These are phyloP conservation scores for Pseudoscleropodium purum DNA, from an alignment of 225 moss, liverwort and hornwort genomes.

Conservation along the genomic window DNA sequence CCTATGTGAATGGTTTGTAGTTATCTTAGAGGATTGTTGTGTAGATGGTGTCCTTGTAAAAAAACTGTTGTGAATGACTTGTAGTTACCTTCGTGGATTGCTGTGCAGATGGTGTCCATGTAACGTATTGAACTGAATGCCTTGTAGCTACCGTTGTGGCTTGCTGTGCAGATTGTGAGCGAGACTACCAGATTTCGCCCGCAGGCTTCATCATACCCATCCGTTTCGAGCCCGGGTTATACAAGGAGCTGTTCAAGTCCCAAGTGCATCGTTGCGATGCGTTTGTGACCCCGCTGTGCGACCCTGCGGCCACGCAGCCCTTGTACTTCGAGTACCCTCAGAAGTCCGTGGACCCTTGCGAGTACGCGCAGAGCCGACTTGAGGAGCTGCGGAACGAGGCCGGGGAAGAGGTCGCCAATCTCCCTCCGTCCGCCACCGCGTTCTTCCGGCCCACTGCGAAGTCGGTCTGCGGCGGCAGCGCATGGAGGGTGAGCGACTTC, in stretches of 20 bases:
- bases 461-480: background rate
- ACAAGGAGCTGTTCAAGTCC: conserved; percentile 45
- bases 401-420: background rate
- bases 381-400: conserved; percentile 14
- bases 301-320: conserved; percentile 26
- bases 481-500: conserved; percentile 2
- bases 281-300: conserved; percentile 29
- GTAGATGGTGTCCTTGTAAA: conserved; percentile 18
- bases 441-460: background rate
- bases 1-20: background rate
- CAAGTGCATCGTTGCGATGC: conserved; percentile 37
- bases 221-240: conserved; percentile 34
- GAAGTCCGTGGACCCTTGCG: conserved; percentile 23
- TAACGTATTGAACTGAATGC: no score
- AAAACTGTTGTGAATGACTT: background rate
- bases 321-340: conserved; percentile 39
- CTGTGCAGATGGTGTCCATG: background rate
- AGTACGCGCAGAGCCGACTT: conserved; percentile 11
- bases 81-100: background rate
- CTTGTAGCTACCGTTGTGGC: background rate
- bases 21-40: background rate
- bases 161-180: conserved; percentile 36
- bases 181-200: conserved; percentile 33
- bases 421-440: background rate
- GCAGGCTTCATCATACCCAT: conserved; percentile 44